A percentile compares a stretch with the other conserved stretches of the same genome.
These are phyloP conservation scores for Lunularia cruciata DNA, from an alignment of 225 moss, liverwort and hornwort species.

Conservation along the genomic window DNA sequence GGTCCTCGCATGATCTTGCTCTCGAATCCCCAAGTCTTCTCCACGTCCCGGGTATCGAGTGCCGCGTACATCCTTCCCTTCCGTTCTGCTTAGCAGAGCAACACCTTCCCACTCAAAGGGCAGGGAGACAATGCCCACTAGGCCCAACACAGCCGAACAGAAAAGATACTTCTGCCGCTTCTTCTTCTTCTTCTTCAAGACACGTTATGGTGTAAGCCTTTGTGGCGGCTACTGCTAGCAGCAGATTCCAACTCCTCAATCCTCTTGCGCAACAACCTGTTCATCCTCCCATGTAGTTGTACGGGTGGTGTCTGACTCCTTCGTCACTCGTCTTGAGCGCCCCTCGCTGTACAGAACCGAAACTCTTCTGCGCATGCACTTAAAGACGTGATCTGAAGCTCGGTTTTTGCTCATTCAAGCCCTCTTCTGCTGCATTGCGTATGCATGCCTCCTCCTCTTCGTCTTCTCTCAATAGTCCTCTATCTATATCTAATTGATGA, in stretches of 20 bases:
- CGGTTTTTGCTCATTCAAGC: conserved; percentile 8
- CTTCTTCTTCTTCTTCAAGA: not conserved
- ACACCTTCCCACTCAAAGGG: no score
- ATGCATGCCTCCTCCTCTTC: not conserved
- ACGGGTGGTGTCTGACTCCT: conserved; percentile 6
- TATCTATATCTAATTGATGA: not conserved
- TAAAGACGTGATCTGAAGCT: conserved; percentile 17
- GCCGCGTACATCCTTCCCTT: conserved; percentile 37
- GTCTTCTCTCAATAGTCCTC: not conserved
- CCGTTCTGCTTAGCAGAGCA: no score
- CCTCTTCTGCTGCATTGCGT: conserved; percentile 14
- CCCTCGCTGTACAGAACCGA: conserved; percentile 15
- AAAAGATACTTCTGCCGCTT: not conserved
- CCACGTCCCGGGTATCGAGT: conserved; percentile 39
- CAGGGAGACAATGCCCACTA: conserved; percentile 11
- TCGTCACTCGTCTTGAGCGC: not conserved
- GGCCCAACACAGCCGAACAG: not conserved
- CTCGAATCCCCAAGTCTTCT: conserved; percentile 39
- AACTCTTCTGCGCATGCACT: conserved; percentile 5
- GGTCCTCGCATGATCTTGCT: conserved; percentile 48
- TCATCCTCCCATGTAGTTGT: conserved; percentile 15
- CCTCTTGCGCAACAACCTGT: conserved; percentile 7
- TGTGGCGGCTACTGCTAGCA: conserved; percentile 6
- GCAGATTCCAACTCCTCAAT: conserved; percentile 5
- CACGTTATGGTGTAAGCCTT: conserved; percentile 1